Evolutionary conservation across 768 basidiomycete species (phyloP).

Genomic region (Collybia nuda): DNA sequence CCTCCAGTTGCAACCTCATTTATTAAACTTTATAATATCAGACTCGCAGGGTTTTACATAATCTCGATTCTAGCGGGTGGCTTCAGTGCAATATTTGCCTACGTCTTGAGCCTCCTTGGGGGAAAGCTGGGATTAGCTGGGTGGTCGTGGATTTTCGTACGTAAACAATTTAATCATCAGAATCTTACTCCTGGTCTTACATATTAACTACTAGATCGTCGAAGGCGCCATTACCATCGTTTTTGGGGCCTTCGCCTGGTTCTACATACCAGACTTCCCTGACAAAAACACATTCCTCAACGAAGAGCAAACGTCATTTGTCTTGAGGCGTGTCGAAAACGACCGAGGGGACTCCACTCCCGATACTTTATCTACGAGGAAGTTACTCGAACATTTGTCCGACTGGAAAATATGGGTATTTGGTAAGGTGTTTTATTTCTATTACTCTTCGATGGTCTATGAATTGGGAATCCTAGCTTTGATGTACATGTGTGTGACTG

Average conservation of each 20-base stretch:
- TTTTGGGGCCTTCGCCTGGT: constrained; percentile 43
- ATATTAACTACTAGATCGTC: constrained; percentile 34
- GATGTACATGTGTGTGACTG: constrained; percentile 36
- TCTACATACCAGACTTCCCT: constrained; percentile 46
- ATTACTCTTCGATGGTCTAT: no score
- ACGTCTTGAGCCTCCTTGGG: constrained; percentile 37
- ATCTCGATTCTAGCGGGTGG: constrained; percentile 42
- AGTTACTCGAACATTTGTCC: constrained; percentile 32
- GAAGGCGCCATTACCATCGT: constrained; percentile 47
- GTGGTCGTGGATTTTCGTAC: constrained; percentile 56
- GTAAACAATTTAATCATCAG: constrained; percentile 11
- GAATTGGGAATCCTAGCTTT: constrained; percentile 16
- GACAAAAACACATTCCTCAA: constrained; percentile 47
- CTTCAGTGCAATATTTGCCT: constrained; percentile 50
- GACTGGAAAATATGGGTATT: constrained; percentile 54
- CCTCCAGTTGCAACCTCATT: not conserved
- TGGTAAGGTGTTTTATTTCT: constrained; percentile 22
- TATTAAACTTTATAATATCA: constrained; percentile 13
- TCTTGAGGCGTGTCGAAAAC: constrained; percentile 43
- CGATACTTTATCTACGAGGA: constrained; percentile 35
- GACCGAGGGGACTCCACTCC: constrained; percentile 52
- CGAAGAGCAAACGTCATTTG: constrained; percentile 36
- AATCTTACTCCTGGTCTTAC: constrained; percentile 1
- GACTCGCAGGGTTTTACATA: constrained; percentile 48
- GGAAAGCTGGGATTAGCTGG: constrained; percentile 42